phyloP scores from a whole-genome alignment of 2,329 filamentous ascomycete species.

The Aspergillus transmontanensis region DNA sequence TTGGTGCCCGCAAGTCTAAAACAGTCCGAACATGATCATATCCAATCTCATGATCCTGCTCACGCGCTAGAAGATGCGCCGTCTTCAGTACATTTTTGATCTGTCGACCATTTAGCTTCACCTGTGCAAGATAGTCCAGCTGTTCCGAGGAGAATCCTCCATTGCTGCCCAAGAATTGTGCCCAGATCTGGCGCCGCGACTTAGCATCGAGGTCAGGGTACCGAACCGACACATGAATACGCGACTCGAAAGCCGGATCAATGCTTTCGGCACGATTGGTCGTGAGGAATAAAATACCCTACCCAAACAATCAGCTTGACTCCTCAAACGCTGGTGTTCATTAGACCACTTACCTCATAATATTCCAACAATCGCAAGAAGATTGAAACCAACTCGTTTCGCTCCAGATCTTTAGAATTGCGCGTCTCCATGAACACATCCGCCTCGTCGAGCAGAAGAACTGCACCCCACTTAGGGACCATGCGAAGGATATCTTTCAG shows the following conservation, averaged over 20 bases:
- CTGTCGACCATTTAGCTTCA: slow-evolving; percentile 37
- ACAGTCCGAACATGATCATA: slow-evolving; percentile 26
- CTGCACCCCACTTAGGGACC: slow-evolving; percentile 53
- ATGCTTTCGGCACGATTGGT: slow-evolving; percentile 49
- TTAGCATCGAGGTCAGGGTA: slow-evolving; percentile 44
- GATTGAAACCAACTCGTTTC: slow-evolving; percentile 50
- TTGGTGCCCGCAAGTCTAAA: slow-evolving; percentile 16
- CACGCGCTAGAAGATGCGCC: slow-evolving; percentile 42
- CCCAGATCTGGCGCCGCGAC: slow-evolving; percentile 46
- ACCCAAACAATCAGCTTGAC: slow-evolving; percentile 16
- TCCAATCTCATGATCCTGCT: slow-evolving; percentile 18
- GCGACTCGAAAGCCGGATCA: slow-evolving; percentile 50
- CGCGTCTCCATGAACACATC: slow-evolving; percentile 40
- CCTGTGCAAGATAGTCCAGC: slow-evolving; percentile 25
- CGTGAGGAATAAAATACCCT: slow-evolving; percentile 50
- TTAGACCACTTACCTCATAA: slow-evolving; percentile 23
- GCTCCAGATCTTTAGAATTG: slow-evolving; percentile 42
- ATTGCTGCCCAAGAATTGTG: slow-evolving; percentile 43
- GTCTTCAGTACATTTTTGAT: slow-evolving; percentile 52
- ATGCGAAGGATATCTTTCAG: slow-evolving; percentile 52
- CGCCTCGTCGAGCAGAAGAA: slow-evolving; percentile 56
- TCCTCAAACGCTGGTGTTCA: no score
- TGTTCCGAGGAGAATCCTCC: slow-evolving; percentile 22
- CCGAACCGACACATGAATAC: slow-evolving; percentile 43
- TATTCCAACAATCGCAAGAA: slow-evolving; percentile 35